Evolutionary conservation across 306 rosid genomes (phyloP), one percentile per base, ranked within the genome.

Genomic region (Castanopsis chinensis): DNA sequence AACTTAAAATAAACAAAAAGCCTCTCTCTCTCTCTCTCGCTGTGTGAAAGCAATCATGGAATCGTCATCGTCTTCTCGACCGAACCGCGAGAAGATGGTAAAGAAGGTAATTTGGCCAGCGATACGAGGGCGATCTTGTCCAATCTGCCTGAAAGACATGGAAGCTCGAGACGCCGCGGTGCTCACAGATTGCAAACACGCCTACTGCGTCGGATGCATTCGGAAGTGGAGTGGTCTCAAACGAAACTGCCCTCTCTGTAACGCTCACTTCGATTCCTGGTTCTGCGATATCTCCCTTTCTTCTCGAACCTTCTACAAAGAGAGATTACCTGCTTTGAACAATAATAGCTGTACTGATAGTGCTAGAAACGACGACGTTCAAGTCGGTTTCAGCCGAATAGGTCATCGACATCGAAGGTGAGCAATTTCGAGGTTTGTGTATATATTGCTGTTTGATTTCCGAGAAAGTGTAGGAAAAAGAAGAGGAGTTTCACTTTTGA

Each of bases 241-340:
- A 72, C 84, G 87, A 15, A 87, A 71, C 25, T 88, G 92, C 84
- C 94, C 94, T 28, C 91, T 88, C 69, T 90, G 94, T 61, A 90
- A 86, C 77, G 76, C 86, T n/a, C 71, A 57, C 37, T 90, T 86
- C 79, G 78, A 80, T 8, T 83, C 89, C 14, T 88, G 92, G 92
- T 76, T 90, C 82, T 80, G 71, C 54, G 45, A 52, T 1, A 75
- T 88, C 79, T 78, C 69, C 49, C 77, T 83, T 33, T 86, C 88
- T 35, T 69, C 87, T 52, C 65, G 57, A 73, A 43, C 23, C 17
- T 90, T 86, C 76, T 83, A n/a, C 56, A 82, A 72, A 18, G 80
- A 85, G 74, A 72, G 71, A 2, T 78, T 90, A 2, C 79, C 83
- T 3, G 15, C 81, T 41, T 64, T 63, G 67, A 71, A 6, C 4